These are phyloP conservation scores for Colletotrichum coccodes DNA, from an alignment of 2,329 filamentous ascomycete species.

Conservation along the genomic window DNA sequence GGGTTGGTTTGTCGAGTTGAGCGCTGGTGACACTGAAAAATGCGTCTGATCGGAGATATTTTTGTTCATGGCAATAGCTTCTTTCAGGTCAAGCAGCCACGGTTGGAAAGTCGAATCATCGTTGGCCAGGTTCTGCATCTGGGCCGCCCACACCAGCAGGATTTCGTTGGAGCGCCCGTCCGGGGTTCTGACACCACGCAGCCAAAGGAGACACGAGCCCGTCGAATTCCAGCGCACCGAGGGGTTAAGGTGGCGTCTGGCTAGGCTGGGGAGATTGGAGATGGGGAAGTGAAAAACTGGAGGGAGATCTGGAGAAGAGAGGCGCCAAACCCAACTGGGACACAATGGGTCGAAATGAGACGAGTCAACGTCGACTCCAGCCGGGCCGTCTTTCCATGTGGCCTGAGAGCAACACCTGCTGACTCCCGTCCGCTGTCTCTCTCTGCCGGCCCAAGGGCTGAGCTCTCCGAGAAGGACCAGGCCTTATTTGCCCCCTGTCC, in stretches of 20 bases:
- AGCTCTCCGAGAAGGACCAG: neutral
- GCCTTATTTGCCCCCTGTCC: neutral
- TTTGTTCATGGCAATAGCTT: slow-evolving; percentile 6
- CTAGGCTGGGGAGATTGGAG: neutral
- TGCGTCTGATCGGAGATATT: neutral
- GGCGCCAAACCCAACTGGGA: slow-evolving; percentile 11
- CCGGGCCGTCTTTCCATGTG: slow-evolving; percentile 32
- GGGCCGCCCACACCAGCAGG: neutral
- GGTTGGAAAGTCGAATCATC: neutral
- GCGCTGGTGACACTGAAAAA: neutral
- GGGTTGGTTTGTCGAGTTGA: neutral
- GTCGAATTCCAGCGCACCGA: neutral
- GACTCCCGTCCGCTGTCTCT: neutral
- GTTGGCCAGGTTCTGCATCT: neutral
- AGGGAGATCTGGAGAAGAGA: slow-evolving; percentile 24
- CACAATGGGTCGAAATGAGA: slow-evolving; percentile 1
- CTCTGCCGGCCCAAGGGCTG: neutral
- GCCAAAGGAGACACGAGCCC: slow-evolving; percentile 17
- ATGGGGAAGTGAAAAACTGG: slow-evolving; percentile 10
- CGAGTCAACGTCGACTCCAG: slow-evolving; percentile 1
- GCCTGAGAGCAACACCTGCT: slow-evolving; percentile 10
- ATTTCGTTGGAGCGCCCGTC: neutral
- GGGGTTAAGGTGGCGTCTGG: slow-evolving; percentile 4
- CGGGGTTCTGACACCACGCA: neutral
- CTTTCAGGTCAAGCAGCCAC: neutral